phyloP scores from a whole-genome alignment of 1,139 yeast genomes.

The Lodderomyces jiufengensis region DNA sequence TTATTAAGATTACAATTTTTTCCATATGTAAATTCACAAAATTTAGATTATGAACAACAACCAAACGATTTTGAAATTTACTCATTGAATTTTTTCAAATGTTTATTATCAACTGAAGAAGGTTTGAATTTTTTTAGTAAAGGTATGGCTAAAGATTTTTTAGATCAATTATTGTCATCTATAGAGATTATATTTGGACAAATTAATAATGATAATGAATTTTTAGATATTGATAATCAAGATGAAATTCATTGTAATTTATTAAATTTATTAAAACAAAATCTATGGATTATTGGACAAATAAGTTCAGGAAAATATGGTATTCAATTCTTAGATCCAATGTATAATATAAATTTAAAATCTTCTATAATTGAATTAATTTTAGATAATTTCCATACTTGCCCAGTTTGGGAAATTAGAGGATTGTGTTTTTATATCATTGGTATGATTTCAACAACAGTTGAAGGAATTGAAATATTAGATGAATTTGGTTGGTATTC shows the following conservation, averaged over 20 bases:
- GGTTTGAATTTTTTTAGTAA: conserved; percentile 51
- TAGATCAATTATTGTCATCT: conserved; percentile 24
- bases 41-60: conserved; percentile 8
- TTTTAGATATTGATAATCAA: conserved; percentile 14
- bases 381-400: conserved; percentile 32
- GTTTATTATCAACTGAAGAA: conserved; percentile 74
- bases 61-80: conserved; percentile 12
- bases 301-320: conserved; percentile 72
- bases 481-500: conserved; percentile 80
- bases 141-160: conserved; percentile 22
- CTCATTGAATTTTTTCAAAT: conserved; percentile 79
- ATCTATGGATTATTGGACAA: conserved; percentile 85
- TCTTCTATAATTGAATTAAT: conserved; percentile 55
- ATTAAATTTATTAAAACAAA: conserved; percentile 50
- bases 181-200: conserved; percentile 19
- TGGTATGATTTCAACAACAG: conserved; percentile 70
- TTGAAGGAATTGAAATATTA: conserved; percentile 80
- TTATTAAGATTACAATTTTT: conserved; percentile 21
- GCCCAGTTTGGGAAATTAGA: conserved; percentile 61
- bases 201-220: conserved; percentile 16
- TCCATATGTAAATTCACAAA: conserved; percentile 20
- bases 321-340: conserved; percentile 60
- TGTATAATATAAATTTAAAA: conserved; percentile 35
- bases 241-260: conserved; percentile 6
- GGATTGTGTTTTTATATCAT: conserved; percentile 77